Base-by-base conservation (phyloP, 352 stramenopile species). In the Pythium sp. region DNA sequence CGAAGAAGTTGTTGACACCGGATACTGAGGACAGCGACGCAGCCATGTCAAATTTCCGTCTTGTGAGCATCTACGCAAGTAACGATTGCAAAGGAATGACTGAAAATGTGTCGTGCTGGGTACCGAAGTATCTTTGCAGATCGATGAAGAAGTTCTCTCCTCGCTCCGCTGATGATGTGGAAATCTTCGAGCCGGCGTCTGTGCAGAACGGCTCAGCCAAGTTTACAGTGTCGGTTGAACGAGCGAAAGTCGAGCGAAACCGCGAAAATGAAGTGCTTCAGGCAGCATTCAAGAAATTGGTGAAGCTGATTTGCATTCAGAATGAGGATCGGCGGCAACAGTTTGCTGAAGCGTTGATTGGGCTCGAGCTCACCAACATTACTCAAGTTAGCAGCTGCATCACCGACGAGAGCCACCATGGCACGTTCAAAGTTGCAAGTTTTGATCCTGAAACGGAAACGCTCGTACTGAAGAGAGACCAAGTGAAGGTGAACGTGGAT, bases 71-170 rank as follows among this genome's bases (percentile, higher is more conserved):
- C 26, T 92, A 89, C 55, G 64, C 77, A 14, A 63, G 65, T 5
- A 72, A 58, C n/a, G 58, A 65, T 11, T 53, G 70, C 8, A 46
- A 71, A 11, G 75, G 75, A 7, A 76, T 72, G 38, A 72, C 71
- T 1, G 79, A 81, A 24, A 86, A 89, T 54, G 69, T 93, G 3
- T 89, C 84, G 2, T 87, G 78, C 32, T 96, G 88, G 88, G 81
- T 87, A 5, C 87, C 86, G 0, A 90, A 90, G 41, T 84, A 94
- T 62, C 69, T 93, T 0, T 93, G 84, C 71, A 79, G 86, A 41
- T 84, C 79, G n/a, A 75, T 91, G 69, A 47, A 71, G 8, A 38
- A 47, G 28, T 67, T 65, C 24, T 26, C n/a, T 5, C 46, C 69
- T 26, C 46, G 34, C 3, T 53, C 38, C 3, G 20, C 43, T 46